phyloP scores from a whole-genome alignment of 805 yeast species.

The Candida nonsorbophila region DNA sequence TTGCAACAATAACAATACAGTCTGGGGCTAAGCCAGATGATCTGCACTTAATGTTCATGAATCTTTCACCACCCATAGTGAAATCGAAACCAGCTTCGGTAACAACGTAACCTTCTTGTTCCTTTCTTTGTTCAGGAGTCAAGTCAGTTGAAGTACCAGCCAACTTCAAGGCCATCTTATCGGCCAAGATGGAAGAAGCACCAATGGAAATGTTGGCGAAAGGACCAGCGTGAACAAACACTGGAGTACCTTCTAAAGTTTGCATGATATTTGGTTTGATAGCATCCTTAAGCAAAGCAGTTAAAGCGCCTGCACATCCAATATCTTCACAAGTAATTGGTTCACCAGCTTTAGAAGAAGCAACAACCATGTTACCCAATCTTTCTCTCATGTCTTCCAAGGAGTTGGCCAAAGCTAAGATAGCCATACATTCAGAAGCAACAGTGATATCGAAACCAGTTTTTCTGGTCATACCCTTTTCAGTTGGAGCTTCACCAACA shows the following conservation, averaged over 20 bases:
- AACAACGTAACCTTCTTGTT: slow-evolving; percentile 68
- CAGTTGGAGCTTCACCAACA: slow-evolving; percentile 78
- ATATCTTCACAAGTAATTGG: slow-evolving; percentile 81
- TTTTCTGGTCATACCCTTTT: slow-evolving; percentile 50
- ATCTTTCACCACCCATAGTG: slow-evolving; percentile 90
- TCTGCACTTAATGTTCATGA: slow-evolving; percentile 76
- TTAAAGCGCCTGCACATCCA: slow-evolving; percentile 82
- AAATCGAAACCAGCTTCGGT: slow-evolving; percentile 89
- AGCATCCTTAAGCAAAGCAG: slow-evolving; percentile 77
- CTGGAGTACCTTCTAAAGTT: slow-evolving; percentile 85
- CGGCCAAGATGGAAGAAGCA: slow-evolving; percentile 80
- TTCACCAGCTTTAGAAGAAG: slow-evolving; percentile 59
- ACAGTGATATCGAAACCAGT: slow-evolving; percentile 84
- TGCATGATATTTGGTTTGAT: slow-evolving; percentile 85
- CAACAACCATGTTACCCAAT: slow-evolving; percentile 73
- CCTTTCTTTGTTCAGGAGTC: slow-evolving; percentile 35
- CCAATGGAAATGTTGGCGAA: slow-evolving; percentile 86
- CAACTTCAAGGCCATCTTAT: slow-evolving; percentile 72
- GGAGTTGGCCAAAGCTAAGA: slow-evolving; percentile 67
- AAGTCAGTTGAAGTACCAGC: slow-evolving; percentile 59
- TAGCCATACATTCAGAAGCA: slow-evolving; percentile 85
- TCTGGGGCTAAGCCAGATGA: slow-evolving; percentile 77
- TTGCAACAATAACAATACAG: slow-evolving; percentile 75
- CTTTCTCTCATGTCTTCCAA: slow-evolving; percentile 68
- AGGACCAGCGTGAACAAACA: slow-evolving; percentile 84